phyloP scores from a whole-genome alignment of 177 flowering plant species.

The Tripterygium wilfordii region DNA sequence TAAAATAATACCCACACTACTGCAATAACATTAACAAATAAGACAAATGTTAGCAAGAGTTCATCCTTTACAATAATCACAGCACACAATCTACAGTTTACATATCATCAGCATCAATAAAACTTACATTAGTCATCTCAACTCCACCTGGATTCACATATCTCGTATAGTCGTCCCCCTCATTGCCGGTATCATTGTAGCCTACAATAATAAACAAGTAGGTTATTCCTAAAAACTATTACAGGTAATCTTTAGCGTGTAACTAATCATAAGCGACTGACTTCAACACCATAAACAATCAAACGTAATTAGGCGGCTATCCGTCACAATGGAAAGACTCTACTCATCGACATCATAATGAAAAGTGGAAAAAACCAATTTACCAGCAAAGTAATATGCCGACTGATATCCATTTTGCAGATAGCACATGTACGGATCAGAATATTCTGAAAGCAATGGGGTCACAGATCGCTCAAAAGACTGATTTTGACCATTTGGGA shows the following conservation, averaged over 20 bases:
- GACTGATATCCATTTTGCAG: constrained; percentile 41
- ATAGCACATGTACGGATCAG: constrained; percentile 39
- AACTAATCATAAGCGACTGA: too few species aligned
- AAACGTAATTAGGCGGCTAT: too few species aligned
- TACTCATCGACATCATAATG: too few species aligned
- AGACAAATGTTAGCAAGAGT: too few species aligned
- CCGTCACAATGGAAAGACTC: too few species aligned
- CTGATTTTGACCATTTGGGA: constrained; percentile 28
- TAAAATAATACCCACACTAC: not conserved
- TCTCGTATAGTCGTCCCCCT: constrained; percentile 63
- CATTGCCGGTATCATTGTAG: constrained; percentile 49
- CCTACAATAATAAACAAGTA: constrained; percentile 25
- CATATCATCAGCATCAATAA: not conserved
- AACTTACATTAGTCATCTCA: constrained; percentile 64
- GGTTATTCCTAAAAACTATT: too few species aligned
- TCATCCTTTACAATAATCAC: too few species aligned
- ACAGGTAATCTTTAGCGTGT: too few species aligned
- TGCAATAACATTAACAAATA: too few species aligned
- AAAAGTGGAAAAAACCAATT: not conserved
- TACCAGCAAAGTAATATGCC: constrained; percentile 39
- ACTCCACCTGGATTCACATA: constrained; percentile 57
- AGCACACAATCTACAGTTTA: too few species aligned
- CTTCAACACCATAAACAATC: too few species aligned
- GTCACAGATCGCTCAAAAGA: constrained; percentile 34
- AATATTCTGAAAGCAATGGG: constrained; percentile 27